Percentiles rank a stretch among this genome's conserved stretches.
Conservation (phyloP, 1,284 basidiomycete genomes). For the Flammula alnicola region DNA sequence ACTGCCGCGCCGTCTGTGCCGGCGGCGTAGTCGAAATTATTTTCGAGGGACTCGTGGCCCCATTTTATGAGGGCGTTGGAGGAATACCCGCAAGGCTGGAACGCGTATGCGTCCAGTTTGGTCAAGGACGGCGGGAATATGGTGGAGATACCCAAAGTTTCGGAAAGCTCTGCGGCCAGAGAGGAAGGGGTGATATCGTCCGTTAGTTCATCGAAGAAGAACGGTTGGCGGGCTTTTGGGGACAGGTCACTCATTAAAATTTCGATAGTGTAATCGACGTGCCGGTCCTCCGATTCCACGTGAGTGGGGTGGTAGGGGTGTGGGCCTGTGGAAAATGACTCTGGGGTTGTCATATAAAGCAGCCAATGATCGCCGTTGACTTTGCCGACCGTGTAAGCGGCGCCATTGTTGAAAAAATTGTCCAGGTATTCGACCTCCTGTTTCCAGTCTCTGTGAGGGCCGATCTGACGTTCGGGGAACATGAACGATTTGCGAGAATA, state of each 20-base stretch:
- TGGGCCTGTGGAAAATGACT: conserved; percentile 38
- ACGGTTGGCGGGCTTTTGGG: conserved; percentile 73
- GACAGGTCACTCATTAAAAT: conserved; percentile 98
- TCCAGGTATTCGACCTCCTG: conserved; percentile 94
- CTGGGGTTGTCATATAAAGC: conserved; percentile 85
- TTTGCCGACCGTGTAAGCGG: conserved; percentile 97
- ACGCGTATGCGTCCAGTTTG: conserved; percentile 91
- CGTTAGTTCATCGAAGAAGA: conserved; percentile 65
- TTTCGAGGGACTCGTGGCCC: conserved; percentile 42
- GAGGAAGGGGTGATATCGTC: conserved; percentile 50
- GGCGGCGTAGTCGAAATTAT: conserved; percentile 13
- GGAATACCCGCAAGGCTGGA: conserved; percentile 96
- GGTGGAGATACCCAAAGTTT: conserved; percentile 79
- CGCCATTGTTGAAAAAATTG: conserved; percentile 83
- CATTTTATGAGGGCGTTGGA: conserved; percentile 91
- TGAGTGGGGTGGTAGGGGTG: conserved; percentile 29
- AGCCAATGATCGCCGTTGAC: conserved; percentile 99
- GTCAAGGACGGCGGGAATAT: conserved; percentile 85
- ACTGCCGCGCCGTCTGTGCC: conserved; percentile 10
- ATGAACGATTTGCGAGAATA: conserved; percentile 99
- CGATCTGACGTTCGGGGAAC: conserved; percentile 96
- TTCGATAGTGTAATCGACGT: conserved; percentile 92
- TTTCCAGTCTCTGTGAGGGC: conserved; percentile 95
- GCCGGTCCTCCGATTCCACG: conserved; percentile 31
- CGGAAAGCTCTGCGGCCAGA: conserved; percentile 73